Evolutionary conservation across 345 rosid species (phyloP).

Genomic region (Brassica napus): DNA sequence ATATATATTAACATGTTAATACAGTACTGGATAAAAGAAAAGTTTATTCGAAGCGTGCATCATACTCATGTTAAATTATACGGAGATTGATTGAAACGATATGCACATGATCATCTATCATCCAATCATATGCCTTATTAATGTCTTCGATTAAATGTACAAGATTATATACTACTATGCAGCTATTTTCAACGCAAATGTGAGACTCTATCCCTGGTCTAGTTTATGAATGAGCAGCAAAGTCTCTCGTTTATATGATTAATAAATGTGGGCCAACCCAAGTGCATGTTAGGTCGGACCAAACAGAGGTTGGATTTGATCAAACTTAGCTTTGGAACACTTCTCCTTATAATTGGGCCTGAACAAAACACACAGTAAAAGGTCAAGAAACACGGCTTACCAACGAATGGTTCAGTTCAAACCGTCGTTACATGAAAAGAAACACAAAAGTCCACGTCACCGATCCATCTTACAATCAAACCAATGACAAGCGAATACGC

Average conservation of each 20-base stretch:
- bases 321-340: too few species aligned
- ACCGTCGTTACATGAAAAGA: background rate
- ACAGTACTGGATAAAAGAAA: background rate
- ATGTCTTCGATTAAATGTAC: background rate
- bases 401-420: background rate
- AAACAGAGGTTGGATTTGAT: background rate
- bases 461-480: background rate
- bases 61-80: background rate
- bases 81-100: background rate
- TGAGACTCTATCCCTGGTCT: background rate
- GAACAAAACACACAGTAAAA: background rate
- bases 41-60: background rate
- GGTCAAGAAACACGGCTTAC: background rate
- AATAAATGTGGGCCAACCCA: background rate
- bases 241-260: background rate
- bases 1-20: too few species aligned
- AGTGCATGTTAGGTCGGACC: too few species aligned
- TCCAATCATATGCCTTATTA: background rate
- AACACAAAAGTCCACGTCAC: conserved; percentile 37
- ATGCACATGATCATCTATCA: background rate
- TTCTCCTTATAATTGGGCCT: background rate
- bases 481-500: conserved; percentile 7
- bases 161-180: too few species aligned
- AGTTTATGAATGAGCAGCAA: background rate
- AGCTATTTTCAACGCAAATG: too few species aligned